Base-by-base conservation (phyloP, 345 rosid species). In the Capsella bursapastoris region DNA sequence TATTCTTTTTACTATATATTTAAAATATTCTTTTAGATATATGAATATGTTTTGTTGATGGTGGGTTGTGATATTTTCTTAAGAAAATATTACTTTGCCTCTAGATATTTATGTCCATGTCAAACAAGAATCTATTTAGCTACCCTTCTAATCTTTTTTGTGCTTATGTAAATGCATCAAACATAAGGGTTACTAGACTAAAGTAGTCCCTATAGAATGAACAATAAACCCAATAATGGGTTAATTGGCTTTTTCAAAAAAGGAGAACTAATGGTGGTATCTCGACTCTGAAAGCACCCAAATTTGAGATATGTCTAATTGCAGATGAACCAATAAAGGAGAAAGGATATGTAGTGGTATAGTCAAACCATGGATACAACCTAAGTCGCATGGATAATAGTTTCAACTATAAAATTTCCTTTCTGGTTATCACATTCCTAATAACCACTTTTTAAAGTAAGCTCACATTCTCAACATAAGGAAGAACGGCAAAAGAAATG, bases 271-370 rank as follows among this genome's bases (percentile, higher is more conserved):
- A 18, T 22, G 34, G 58, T 22, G 34, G 58, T 66, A 66, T 37
- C 2, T 48, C 60, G 37, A 66, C 49, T 38, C 50, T 5, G 57
- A 16, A 64, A 16, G 44, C 69, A 64, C 31, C 61, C 27, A 13
- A 51, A 14, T 43, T 28, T 14, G 52, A 12, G 22, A 14, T 28
- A 11, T 49, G 53, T 10, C 53, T 34, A 34, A 34, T 12, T 4
- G n/a, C 47, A 43, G n/a, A 12, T 1, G 13, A 3, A 40, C 35
- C 3, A 40, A 12, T 10, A 52, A 10, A 34, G 7, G 4, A 47
- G 0, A 47, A 8, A 0, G 8, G 25, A 22, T 2, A 22, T 22
- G 25, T 22, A 22, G 27, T 22, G 2, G 56, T 22, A 9, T 9
- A 2, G 9, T 38, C 38, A 35, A 38, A 2, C 43, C 12, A 38